These are phyloP conservation scores for Heterobasidion annosum DNA, from an alignment of 1,284 basidiomycete genomes.

Conservation along the genomic window DNA sequence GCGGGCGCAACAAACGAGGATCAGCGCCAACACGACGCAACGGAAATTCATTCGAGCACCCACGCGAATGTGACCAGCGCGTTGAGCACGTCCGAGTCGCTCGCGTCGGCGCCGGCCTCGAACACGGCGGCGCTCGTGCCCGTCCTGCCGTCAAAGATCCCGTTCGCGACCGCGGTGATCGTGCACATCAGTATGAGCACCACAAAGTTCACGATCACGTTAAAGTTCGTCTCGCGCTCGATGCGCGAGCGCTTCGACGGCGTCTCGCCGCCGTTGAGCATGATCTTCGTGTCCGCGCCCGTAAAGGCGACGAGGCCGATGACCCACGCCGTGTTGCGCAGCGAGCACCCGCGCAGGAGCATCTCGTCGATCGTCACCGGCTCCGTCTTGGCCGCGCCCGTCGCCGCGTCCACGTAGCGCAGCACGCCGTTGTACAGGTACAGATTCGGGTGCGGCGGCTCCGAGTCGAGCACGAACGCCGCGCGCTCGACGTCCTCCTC, in stretches of 20 bases:
- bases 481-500: slow-evolving; percentile 91
- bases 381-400: slow-evolving; percentile 48
- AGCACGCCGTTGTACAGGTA: slow-evolving; percentile 88
- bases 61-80: slow-evolving; percentile 89
- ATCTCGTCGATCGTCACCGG: slow-evolving; percentile 88
- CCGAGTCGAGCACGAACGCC: slow-evolving; percentile 83
- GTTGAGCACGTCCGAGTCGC: slow-evolving; percentile 60
- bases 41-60: too few species aligned
- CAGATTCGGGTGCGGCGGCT: slow-evolving; percentile 89
- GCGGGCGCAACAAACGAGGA: slow-evolving; percentile 2
- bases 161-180: slow-evolving; percentile 67
- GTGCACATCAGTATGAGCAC: slow-evolving; percentile 77
- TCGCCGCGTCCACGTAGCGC: slow-evolving; percentile 52
- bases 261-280: slow-evolving; percentile 90
- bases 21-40: neutral
- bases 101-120: slow-evolving; percentile 58
- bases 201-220: slow-evolving; percentile 91
- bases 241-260: slow-evolving; percentile 95
- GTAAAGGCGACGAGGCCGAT: slow-evolving; percentile 94
- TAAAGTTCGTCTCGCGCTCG: slow-evolving; percentile 98
- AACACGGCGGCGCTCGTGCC: slow-evolving; percentile 71
- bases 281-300: slow-evolving; percentile 95
- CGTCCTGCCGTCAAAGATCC: slow-evolving; percentile 52
- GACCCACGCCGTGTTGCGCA: slow-evolving; percentile 94
- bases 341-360: slow-evolving; percentile 82